These are phyloP conservation scores for Podospora australis DNA, from an alignment of 495 filamentous ascomycete species.

Conservation along the genomic window DNA sequence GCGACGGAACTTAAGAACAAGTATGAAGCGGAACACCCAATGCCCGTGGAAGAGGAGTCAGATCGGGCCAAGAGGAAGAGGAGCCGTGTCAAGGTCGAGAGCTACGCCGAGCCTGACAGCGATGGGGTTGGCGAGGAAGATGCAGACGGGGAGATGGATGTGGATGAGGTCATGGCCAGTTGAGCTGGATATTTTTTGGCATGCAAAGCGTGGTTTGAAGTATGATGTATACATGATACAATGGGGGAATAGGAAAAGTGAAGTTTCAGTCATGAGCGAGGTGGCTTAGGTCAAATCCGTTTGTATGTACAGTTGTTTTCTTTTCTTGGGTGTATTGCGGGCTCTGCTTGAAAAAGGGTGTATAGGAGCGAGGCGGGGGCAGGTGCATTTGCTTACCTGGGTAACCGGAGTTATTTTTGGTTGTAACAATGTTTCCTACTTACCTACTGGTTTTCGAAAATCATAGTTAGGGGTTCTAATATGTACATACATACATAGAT, in stretches of 20 bases:
- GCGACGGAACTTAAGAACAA: slow-evolving; percentile 52
- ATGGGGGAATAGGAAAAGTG: background rate
- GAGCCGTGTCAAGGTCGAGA: slow-evolving; percentile 30
- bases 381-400: too few species aligned
- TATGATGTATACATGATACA: background rate
- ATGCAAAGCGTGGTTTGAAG: background rate
- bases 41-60: background rate
- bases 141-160: background rate
- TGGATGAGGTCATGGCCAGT: background rate
- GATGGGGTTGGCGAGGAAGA: slow-evolving; percentile 16
- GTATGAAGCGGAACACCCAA: slow-evolving; percentile 57
- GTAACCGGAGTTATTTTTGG: too few species aligned
- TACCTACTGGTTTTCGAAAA: too few species aligned
- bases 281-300: too few species aligned
- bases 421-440: too few species aligned
- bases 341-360: too few species aligned
- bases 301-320: too few species aligned
- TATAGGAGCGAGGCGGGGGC: too few species aligned
- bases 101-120: slow-evolving; percentile 32
- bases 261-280: background rate
- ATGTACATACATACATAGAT: too few species aligned
- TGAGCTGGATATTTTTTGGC: background rate
- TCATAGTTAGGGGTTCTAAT: too few species aligned
- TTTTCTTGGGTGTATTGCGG: too few species aligned
- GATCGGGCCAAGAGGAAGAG: slow-evolving; percentile 8